phyloP scores from a whole-genome alignment of 257 asterid species.

The Solanum etuberosum region DNA sequence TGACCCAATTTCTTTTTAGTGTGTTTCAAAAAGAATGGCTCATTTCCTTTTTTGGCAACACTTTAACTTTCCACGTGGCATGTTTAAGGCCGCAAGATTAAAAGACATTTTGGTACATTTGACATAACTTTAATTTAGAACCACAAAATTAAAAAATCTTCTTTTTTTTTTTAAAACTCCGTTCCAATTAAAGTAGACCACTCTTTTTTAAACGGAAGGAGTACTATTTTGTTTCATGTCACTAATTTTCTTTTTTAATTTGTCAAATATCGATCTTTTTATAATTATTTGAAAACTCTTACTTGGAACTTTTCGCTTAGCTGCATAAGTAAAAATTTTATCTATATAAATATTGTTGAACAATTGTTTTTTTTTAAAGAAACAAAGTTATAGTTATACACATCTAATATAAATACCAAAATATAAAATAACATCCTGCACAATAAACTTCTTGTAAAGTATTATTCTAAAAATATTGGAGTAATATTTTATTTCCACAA shows the following conservation, averaged over 20 bases:
- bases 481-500: not conserved
- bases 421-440: not conserved
- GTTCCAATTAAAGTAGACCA: too few species aligned
- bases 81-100: too few species aligned
- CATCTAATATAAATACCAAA: not conserved
- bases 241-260: not conserved
- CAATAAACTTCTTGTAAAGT: not conserved
- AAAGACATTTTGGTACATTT: too few species aligned
- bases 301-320: not conserved
- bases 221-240: not conserved
- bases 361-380: not conserved
- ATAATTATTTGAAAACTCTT: not conserved
- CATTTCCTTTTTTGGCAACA: too few species aligned
- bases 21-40: too few species aligned
- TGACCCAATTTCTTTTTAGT: too few species aligned
- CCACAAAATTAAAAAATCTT: too few species aligned
- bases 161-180: too few species aligned
- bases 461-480: not conserved
- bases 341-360: not conserved
- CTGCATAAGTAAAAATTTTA: too few species aligned
- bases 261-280: not conserved
- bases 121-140: too few species aligned
- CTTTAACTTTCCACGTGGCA: too few species aligned
- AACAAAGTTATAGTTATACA: not conserved
- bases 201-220: too few species aligned